phyloP scores from a whole-genome alignment of 352 stramenopile species.

The Globisporangium nunn region DNA sequence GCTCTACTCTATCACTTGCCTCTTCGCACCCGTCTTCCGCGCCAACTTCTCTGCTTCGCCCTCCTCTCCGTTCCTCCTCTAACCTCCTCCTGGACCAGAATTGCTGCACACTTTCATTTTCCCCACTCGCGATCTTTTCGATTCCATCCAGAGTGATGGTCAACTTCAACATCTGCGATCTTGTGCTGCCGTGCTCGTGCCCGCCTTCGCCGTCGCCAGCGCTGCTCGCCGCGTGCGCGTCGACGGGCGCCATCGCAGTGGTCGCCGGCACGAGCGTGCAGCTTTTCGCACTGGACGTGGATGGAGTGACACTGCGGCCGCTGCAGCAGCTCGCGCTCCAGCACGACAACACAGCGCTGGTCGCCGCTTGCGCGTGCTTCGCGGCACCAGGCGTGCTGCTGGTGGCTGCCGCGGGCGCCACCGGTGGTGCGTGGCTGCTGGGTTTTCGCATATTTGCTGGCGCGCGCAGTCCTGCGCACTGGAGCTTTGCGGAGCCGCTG shows the following conservation, averaged over 20 bases:
- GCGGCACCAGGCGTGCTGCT: conserved; percentile 33
- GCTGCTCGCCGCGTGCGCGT: not conserved
- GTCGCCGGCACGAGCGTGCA: not conserved
- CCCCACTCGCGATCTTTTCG: not conserved
- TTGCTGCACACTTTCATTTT: no score
- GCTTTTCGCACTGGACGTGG: conserved; percentile 11
- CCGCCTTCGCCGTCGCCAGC: not conserved
- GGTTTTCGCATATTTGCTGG: conserved; percentile 42
- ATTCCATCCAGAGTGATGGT: not conserved
- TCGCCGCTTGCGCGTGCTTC: conserved; percentile 35
- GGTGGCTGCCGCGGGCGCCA: conserved; percentile 15
- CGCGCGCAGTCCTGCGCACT: conserved; percentile 19
- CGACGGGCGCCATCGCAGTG: not conserved
- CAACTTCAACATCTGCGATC: not conserved
- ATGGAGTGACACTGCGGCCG: not conserved
- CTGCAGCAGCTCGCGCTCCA: not conserved
- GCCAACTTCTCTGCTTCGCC: no score
- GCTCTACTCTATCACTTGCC: no score
- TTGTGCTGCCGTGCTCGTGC: not conserved
- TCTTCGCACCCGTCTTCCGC: no score
- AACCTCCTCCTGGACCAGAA: no score
- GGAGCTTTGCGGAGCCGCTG: conserved; percentile 36
- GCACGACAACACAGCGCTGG: not conserved
- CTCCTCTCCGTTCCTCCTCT: no score
- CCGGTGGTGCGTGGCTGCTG: conserved; percentile 20